A percentile compares a stretch with the other conserved stretches of the same genome.
Conservation (phyloP, 352 stramenopile genomes). For the Phytophthora macrochlamydospora region DNA sequence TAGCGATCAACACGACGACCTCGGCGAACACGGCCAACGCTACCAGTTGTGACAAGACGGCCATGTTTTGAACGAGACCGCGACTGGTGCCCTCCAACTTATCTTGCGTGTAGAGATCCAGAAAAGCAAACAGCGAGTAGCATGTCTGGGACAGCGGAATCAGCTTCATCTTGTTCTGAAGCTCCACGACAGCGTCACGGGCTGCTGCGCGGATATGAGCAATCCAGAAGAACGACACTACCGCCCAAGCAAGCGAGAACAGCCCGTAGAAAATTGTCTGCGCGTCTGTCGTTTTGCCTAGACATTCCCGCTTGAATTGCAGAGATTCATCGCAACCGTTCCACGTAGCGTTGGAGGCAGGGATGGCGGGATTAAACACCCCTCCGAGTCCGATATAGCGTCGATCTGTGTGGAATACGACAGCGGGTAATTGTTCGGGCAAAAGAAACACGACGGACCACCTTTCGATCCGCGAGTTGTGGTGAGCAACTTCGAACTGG, state of each 20-base stretch:
- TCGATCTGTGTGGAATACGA: slow-evolving; percentile 21
- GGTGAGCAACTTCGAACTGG: not conserved
- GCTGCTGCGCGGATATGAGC: slow-evolving; percentile 52
- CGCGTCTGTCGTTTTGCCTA: slow-evolving; percentile 23
- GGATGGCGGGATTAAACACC: slow-evolving; percentile 25
- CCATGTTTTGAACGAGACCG: slow-evolving; percentile 41
- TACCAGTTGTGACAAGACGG: slow-evolving; percentile 46
- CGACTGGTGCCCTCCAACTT: slow-evolving; percentile 38
- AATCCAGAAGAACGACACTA: slow-evolving; percentile 48
- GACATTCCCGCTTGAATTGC: slow-evolving; percentile 44
- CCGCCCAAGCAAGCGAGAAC: slow-evolving; percentile 39
- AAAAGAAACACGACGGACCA: slow-evolving; percentile 48
- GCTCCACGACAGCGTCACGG: slow-evolving; percentile 46
- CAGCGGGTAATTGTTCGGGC: slow-evolving; percentile 38
- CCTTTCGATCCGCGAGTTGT: not conserved
- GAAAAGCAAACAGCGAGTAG: slow-evolving; percentile 35
- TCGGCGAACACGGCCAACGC: slow-evolving; percentile 56
- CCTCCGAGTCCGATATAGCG: slow-evolving; percentile 12
- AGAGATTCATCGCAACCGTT: slow-evolving; percentile 61
- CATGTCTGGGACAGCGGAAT: slow-evolving; percentile 44
- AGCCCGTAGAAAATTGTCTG: slow-evolving; percentile 41
- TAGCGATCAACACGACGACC: slow-evolving; percentile 60
- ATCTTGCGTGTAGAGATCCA: slow-evolving; percentile 38
- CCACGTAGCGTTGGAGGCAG: slow-evolving; percentile 42
- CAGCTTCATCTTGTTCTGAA: slow-evolving; percentile 64